Evolutionary conservation across 257 asterid species (phyloP).

Genomic region (Hygrophila difformis): DNA sequence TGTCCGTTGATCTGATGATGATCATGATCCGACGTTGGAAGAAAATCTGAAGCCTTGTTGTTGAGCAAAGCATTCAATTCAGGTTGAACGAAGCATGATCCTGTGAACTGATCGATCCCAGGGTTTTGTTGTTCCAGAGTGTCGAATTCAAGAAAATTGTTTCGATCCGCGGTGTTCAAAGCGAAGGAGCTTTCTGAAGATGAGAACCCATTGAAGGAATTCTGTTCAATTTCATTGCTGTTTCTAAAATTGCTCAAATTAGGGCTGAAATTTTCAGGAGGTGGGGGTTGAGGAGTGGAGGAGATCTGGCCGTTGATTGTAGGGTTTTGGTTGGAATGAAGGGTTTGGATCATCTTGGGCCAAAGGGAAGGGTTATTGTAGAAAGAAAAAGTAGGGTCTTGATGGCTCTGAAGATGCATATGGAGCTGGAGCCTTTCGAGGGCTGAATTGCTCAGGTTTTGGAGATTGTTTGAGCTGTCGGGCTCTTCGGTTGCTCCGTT

Average conservation of each 20-base stretch:
- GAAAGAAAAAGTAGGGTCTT: constrained; percentile 49
- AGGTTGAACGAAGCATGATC: constrained; percentile 30
- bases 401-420: constrained; percentile 60
- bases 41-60: constrained; percentile 21
- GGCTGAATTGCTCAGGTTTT: constrained; percentile 71
- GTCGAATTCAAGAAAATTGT: constrained; percentile 4
- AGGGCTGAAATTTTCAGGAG: constrained; percentile 20
- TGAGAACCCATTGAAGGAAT: constrained; percentile 13
- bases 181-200: constrained; percentile 22
- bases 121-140: constrained; percentile 14
- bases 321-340: constrained; percentile 23
- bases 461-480: constrained; percentile 22
- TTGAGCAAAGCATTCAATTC: constrained; percentile 47
- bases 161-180: constrained; percentile 5
- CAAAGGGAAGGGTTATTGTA: constrained; percentile 46
- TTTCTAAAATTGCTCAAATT: constrained; percentile 14
- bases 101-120: constrained; percentile 12
- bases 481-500: constrained; percentile 23
- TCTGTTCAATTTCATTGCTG: constrained; percentile 12
- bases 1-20: constrained; percentile 22
- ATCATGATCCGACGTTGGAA: constrained; percentile 4
- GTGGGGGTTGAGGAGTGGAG: constrained; percentile 9
- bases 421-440: constrained; percentile 89
- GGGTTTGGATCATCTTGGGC: constrained; percentile 60
- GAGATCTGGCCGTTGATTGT: constrained; percentile 5